phyloP scores from a whole-genome alignment of 306 rosid species.

The Chamaecrista fasciculata region DNA sequence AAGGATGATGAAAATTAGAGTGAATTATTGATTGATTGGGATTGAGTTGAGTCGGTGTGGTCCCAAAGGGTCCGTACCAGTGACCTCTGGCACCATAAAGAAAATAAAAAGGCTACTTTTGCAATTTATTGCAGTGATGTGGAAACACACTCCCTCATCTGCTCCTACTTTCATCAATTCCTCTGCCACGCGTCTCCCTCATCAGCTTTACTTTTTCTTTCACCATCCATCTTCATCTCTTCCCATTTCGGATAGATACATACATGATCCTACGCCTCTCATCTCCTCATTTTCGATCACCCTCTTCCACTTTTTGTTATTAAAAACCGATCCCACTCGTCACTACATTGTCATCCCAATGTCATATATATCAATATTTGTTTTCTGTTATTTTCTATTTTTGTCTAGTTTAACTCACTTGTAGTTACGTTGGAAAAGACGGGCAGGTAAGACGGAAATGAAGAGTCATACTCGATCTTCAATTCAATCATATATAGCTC shows the following conservation, averaged over 20 bases:
- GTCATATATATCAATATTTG: no score
- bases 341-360: no score
- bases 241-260: no score
- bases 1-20: neutral
- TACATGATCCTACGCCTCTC: no score
- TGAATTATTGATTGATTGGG: neutral
- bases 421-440: no score
- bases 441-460: neutral
- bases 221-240: neutral
- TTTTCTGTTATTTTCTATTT: no score
- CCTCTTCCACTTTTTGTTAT: no score
- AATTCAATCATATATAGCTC: slow-evolving; percentile 2
- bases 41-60: slow-evolving; percentile 38
- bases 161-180: neutral
- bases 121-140: slow-evolving; percentile 40
- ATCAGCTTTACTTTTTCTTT: neutral
- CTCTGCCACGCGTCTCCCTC: slow-evolving; percentile 53
- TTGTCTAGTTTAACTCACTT: no score
- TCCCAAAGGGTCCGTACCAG: slow-evolving; percentile 31
- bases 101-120: slow-evolving; percentile 62
- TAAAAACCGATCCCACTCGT: no score
- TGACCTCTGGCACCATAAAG: slow-evolving; percentile 10
- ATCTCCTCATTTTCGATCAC: no score
- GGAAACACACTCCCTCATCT: no score
- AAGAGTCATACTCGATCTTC: neutral